Evolutionary conservation across 2,329 filamentous ascomycete genomes (phyloP), one percentile per base, ranked within the genome.

Genomic region (Leptographium lundbergii): DNA sequence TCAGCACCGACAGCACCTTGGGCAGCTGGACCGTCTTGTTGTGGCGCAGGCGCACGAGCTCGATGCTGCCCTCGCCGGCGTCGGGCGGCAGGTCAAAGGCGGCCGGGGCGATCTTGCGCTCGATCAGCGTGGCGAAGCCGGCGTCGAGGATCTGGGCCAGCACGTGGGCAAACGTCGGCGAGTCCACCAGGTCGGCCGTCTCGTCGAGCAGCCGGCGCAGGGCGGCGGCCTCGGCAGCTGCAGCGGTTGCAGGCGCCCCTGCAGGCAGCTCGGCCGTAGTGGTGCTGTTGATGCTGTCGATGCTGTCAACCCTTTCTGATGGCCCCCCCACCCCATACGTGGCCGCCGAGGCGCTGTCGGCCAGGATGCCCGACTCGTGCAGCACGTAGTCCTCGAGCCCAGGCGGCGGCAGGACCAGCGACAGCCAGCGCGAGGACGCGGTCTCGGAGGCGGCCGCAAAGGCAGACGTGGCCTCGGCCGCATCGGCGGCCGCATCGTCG

Each of bases 181-280:
- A 96, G 69, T 99, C 94, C 68, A 97, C 86, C 27, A 99, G 81
- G 69, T 99, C 94, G 47, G 92, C 89, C 2, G 94, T 97, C 75
- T 99, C 94, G 69, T 99, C 92, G 1, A 99, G 81, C 24, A 99
- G 81, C 60, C 88, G 86, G 59, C 92, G 85, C 59, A 99, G 81
- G 1, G 85, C 81, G 7, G 73, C 70, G 13, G 78, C 70, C 48
- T 61, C n/a, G n/a, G 74, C 66, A 2, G 75, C 67, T 4, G 71
- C 66, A 9, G 71, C 68, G 3, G 71, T 61, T 17, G 70, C 68
- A 32, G 66, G n/a, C n/a, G n/a, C n/a, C n/a, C n/a, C n/a, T n/a
- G n/a, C n/a, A n/a, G n/a, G n/a, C n/a, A n/a, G n/a, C n/a, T n/a
- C 63, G 17, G 66, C 59, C 7, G 53, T 19, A 22, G 54, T 32